These are phyloP conservation scores for Nannochloropsis oceanica DNA, from an alignment of 108 stramenopile genomes.

Conservation along the genomic window DNA sequence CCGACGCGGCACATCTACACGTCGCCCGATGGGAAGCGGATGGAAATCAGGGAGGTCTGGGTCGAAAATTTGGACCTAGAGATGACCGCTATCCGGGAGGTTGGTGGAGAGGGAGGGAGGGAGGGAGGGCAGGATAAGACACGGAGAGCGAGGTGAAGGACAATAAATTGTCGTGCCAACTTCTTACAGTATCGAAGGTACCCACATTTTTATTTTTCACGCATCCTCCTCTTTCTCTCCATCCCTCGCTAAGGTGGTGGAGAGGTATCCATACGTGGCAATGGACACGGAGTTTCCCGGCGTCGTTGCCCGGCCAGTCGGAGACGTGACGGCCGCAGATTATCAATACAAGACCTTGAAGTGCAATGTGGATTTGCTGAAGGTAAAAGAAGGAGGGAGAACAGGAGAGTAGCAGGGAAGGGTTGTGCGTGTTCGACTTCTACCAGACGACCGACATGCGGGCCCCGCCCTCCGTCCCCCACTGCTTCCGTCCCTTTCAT, in stretches of 20 bases:
- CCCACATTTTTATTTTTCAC: no score
- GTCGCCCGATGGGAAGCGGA: background rate
- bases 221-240: no score
- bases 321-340: slow-evolving; percentile 70
- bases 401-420: no score
- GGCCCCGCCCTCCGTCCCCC: background rate
- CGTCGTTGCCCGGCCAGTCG: slow-evolving; percentile 92
- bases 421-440: no score
- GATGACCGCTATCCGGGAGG: slow-evolving; percentile 78
- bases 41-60: slow-evolving; percentile 53
- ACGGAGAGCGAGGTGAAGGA: no score
- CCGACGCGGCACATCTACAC: background rate
- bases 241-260: slow-evolving; percentile 42
- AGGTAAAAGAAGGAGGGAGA: slow-evolving; percentile 3
- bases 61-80: slow-evolving; percentile 42
- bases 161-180: no score
- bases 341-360: slow-evolving; percentile 92
- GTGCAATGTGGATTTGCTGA: slow-evolving; percentile 93
- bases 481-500: background rate
- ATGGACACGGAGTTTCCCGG: slow-evolving; percentile 99
- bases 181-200: no score
- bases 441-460: background rate
- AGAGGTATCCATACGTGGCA: slow-evolving; percentile 85
- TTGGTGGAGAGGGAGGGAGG: background rate
- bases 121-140: background rate